phyloP scores from a whole-genome alignment of 257 asterid species.

The Gentiana macrophylla region DNA sequence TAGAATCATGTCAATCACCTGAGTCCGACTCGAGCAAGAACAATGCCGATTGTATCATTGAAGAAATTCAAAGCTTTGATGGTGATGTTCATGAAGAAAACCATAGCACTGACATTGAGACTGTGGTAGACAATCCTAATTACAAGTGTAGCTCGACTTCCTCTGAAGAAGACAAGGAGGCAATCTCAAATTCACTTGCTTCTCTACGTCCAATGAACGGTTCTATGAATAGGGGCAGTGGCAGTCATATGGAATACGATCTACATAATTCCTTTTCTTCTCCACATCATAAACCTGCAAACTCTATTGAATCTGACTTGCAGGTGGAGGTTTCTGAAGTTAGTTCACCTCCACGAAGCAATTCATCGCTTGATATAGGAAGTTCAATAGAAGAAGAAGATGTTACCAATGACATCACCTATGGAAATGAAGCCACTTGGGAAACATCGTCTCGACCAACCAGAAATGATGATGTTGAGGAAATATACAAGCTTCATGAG shows the following conservation, averaged over 20 bases:
- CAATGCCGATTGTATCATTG: constrained; percentile 25
- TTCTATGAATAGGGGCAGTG: constrained; percentile 16
- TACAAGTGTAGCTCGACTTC: constrained; percentile 29
- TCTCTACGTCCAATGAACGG: constrained; percentile 35
- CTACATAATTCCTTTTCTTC: constrained; percentile 11
- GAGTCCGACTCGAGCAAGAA: constrained; percentile 18
- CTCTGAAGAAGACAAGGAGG: constrained; percentile 61
- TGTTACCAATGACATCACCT: constrained; percentile 16
- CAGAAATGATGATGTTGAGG: constrained; percentile 25
- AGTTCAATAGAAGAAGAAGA: constrained; percentile 21
- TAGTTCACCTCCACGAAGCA: constrained; percentile 57
- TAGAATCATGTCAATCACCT: constrained; percentile 18
- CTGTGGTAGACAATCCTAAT: constrained; percentile 14
- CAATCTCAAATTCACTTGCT: constrained; percentile 56
- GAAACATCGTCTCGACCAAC: constrained; percentile 20
- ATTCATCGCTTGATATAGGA: constrained; percentile 34
- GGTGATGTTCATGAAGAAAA: constrained; percentile 9
- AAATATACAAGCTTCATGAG: constrained; percentile 22
- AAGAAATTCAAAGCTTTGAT: constrained; percentile 29
- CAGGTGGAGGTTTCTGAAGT: constrained; percentile 84
- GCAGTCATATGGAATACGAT: constrained; percentile 10
- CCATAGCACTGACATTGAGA: constrained; percentile 12
- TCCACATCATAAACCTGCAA: constrained; percentile 30
- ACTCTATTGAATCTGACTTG: constrained; percentile 82
- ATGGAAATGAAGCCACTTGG: constrained; percentile 24